A percentile compares a stretch with the other conserved stretches of the same genome.
Conservation (phyloP, 2,329 filamentous ascomycete genomes). For the Cercospora sp. region DNA sequence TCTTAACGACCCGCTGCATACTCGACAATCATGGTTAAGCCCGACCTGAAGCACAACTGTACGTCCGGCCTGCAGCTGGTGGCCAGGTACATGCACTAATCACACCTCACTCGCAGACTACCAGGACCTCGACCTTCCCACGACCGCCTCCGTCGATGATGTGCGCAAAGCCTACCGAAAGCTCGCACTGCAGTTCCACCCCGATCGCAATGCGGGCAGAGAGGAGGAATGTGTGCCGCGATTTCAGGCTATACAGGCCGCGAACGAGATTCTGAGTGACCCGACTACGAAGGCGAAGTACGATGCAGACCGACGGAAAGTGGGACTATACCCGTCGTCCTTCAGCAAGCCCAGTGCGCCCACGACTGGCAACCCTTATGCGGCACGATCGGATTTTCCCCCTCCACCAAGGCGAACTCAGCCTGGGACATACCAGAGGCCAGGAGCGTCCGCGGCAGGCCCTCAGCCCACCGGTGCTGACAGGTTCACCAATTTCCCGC, state of each 20-base stretch:
- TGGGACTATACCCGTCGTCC: constrained; percentile 40
- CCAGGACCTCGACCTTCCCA: constrained; percentile 72
- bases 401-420: constrained; percentile 48
- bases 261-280: constrained; percentile 73
- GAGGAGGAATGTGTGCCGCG: constrained; percentile 77
- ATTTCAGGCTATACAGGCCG: constrained; percentile 83
- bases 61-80: neutral
- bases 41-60: constrained; percentile 37
- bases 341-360: constrained; percentile 25
- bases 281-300: constrained; percentile 60
- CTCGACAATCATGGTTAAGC: constrained; percentile 38
- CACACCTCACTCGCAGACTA: constrained; percentile 43
- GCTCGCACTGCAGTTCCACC: constrained; percentile 81
- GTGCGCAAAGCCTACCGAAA: constrained; percentile 86
- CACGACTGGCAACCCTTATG: constrained; percentile 42
- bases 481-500: constrained; percentile 48
- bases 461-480: constrained; percentile 44
- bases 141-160: constrained; percentile 68
- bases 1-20: constrained; percentile 18
- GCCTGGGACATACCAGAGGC: constrained; percentile 40
- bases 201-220: constrained; percentile 81
- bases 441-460: constrained; percentile 24
- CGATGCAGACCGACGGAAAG: constrained; percentile 60
- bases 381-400: constrained; percentile 43
- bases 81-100: constrained; percentile 12